A percentile compares a stretch with the other conserved stretches of the same genome.
phyloP scores from a whole-genome alignment of 2,329 filamentous ascomycete genomes.

The Cladosporium oxysporum region DNA sequence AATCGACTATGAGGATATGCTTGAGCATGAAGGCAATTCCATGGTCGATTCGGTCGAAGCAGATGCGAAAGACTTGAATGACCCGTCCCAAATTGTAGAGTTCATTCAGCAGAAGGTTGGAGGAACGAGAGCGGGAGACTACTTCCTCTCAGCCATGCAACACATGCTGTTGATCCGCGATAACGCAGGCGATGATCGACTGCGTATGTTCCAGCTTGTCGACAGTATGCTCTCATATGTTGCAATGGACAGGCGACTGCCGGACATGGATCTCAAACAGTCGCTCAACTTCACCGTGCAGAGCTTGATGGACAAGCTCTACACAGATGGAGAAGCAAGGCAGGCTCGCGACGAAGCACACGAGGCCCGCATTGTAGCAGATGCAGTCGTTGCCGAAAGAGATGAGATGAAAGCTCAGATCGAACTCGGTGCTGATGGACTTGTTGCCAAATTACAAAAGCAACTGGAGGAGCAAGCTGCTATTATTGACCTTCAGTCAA shows the following conservation, averaged over 20 bases:
- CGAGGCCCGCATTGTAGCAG: constrained; percentile 87
- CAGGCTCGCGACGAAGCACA: constrained; percentile 89
- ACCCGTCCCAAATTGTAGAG: constrained; percentile 90
- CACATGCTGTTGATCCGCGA: constrained; percentile 91
- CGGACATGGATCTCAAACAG: constrained; percentile 97
- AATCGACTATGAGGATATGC: constrained; percentile 96
- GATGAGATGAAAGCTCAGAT: constrained; percentile 91
- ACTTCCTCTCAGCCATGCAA: constrained; percentile 93
- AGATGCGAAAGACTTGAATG: constrained; percentile 87
- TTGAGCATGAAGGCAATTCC: constrained; percentile 86
- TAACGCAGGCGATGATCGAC: constrained; percentile 85
- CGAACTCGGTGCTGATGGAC: constrained; percentile 86
- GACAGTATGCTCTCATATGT: constrained; percentile 99
- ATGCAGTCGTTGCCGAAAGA: constrained; percentile 91
- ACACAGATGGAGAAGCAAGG: constrained; percentile 92
- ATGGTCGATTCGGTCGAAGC: constrained; percentile 85
- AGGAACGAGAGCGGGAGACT: constrained; percentile 85
- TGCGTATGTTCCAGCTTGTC: constrained; percentile 95
- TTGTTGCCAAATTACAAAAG: constrained; percentile 89
- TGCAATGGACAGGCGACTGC: constrained; percentile 92
- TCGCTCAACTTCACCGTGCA: constrained; percentile 97
- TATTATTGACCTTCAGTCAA: constrained; percentile 83
- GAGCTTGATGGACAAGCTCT: constrained; percentile 88
- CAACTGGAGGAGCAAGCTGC: constrained; percentile 90
- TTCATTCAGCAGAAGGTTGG: constrained; percentile 84